A percentile compares a stretch with the other conserved stretches of the same genome.
phyloP scores from a whole-genome alignment of 177 flowering plant genomes.

The Vitis hybrid region DNA sequence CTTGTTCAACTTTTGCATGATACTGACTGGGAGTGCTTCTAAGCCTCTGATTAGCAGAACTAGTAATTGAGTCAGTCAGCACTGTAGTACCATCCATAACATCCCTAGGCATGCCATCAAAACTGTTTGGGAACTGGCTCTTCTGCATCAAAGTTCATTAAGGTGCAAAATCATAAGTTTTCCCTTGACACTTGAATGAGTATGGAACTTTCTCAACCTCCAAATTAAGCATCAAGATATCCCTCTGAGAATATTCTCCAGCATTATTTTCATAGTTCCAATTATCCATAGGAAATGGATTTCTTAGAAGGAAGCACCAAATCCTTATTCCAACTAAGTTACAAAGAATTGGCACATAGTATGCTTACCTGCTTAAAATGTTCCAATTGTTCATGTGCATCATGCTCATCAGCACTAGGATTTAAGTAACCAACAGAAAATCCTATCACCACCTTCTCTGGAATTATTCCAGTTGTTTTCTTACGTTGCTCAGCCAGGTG shows the following conservation, averaged over 20 bases:
- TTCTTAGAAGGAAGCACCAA: neutral
- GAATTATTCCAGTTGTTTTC: constrained; percentile 28
- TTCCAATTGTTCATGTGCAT: constrained; percentile 17
- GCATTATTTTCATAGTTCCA: neutral
- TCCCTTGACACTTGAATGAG: neutral
- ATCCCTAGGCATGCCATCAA: constrained; percentile 20
- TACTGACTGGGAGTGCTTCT: constrained; percentile 21
- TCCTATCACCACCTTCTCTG: constrained; percentile 27
- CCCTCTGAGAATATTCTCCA: neutral
- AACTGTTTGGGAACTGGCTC: constrained; percentile 22
- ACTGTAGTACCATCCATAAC: constrained; percentile 26
- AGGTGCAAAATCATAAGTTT: constrained; percentile 1
- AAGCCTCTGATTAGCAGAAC: constrained; percentile 14
- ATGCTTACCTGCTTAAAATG: constrained; percentile 20
- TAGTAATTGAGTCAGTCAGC: constrained; percentile 4
- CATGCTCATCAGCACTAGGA: constrained; percentile 11
- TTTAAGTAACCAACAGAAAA: constrained; percentile 17
- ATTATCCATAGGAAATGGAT: neutral
- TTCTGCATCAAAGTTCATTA: constrained; percentile 29
- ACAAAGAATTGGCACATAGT: neutral
- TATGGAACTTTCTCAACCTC: neutral
- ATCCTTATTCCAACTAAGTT: neutral
- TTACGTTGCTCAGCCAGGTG: constrained; percentile 83
- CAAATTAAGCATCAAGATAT: constrained; percentile 4
- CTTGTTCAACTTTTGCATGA: constrained; percentile 33